These are phyloP conservation scores for Meyerozyma carpophila DNA, from an alignment of 1,139 yeast species.

Conservation along the genomic window DNA sequence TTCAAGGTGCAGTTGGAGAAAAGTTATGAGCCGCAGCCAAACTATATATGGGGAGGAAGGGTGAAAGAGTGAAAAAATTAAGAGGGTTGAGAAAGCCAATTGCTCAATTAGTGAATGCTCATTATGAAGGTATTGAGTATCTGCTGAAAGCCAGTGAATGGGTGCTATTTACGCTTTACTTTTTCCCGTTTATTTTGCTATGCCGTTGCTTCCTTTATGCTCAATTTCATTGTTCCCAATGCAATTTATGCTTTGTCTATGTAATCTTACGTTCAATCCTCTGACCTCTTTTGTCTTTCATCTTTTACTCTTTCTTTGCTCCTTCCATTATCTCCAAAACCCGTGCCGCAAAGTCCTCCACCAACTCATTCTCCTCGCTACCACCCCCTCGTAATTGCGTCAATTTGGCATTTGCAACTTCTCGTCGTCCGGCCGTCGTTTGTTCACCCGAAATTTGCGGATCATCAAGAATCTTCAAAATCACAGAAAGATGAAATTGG, in stretches of 20 bases:
- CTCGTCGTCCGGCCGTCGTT: conserved; percentile 44
- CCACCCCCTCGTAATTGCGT: conserved; percentile 61
- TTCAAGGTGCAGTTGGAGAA: conserved; percentile 20
- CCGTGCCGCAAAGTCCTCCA: conserved; percentile 52
- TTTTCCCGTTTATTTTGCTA: no score
- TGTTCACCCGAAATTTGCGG: conserved; percentile 39
- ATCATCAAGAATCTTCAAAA: conserved; percentile 43
- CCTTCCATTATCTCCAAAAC: conserved; percentile 8
- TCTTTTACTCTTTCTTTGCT: background rate
- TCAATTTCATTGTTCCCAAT: no score
- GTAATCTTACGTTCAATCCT: no score
- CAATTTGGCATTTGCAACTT: conserved; percentile 55
- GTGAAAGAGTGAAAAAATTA: background rate
- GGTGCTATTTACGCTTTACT: no score
- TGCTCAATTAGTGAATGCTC: background rate
- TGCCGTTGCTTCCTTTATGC: no score
- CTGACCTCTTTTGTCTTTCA: no score
- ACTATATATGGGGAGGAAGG: conserved; percentile 26
- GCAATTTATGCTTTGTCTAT: no score
- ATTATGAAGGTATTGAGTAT: no score
- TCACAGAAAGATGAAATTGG: conserved; percentile 46
- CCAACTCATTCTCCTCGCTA: conserved; percentile 53
- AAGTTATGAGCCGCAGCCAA: conserved; percentile 19
- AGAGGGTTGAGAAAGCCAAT: background rate
- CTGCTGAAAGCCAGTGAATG: no score